Percentiles rank a stretch among this genome's conserved stretches.
These are phyloP conservation scores for Trichophyton rubrum DNA, from an alignment of 2,329 filamentous ascomycete genomes.

Conservation along the genomic window DNA sequence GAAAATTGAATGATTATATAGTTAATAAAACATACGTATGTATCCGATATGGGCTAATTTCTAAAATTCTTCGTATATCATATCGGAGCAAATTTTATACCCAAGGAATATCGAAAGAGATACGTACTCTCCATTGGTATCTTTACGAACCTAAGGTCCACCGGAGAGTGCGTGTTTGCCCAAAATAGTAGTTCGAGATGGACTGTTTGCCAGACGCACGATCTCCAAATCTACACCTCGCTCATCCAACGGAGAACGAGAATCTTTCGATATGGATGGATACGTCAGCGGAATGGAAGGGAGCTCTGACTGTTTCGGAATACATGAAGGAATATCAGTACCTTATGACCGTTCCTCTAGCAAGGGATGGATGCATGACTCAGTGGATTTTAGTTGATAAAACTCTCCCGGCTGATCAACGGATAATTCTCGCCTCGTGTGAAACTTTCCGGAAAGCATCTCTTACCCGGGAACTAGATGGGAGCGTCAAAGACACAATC, in stretches of 20 bases:
- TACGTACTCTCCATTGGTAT: no score
- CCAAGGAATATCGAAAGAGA: no score
- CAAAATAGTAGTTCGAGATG: background rate
- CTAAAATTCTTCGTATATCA: no score
- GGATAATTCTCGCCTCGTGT: slow-evolving; percentile 50
- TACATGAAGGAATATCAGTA: slow-evolving; percentile 50
- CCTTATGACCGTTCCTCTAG: slow-evolving; percentile 46
- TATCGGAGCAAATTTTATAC: no score
- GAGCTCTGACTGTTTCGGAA: slow-evolving; percentile 40
- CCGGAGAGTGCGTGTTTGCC: no score
- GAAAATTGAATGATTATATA: no score
- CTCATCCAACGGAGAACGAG: slow-evolving; percentile 46
- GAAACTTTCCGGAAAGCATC: slow-evolving; percentile 52
- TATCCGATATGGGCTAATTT: no score
- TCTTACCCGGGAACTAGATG: slow-evolving; percentile 32
- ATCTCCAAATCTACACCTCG: slow-evolving; percentile 28
- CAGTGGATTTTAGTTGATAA: slow-evolving; percentile 52
- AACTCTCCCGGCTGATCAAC: slow-evolving; percentile 26
- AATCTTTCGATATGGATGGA: slow-evolving; percentile 42
- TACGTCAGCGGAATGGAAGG: slow-evolving; percentile 48
- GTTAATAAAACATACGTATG: no score
- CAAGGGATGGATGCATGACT: slow-evolving; percentile 46
- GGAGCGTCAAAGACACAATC: slow-evolving; percentile 19
- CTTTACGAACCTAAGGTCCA: no score
- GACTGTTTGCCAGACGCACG: slow-evolving; percentile 9